Evolutionary conservation across 805 yeast species (phyloP), one percentile per base, ranked within the genome.

Genomic region (Candida wancherniae): DNA sequence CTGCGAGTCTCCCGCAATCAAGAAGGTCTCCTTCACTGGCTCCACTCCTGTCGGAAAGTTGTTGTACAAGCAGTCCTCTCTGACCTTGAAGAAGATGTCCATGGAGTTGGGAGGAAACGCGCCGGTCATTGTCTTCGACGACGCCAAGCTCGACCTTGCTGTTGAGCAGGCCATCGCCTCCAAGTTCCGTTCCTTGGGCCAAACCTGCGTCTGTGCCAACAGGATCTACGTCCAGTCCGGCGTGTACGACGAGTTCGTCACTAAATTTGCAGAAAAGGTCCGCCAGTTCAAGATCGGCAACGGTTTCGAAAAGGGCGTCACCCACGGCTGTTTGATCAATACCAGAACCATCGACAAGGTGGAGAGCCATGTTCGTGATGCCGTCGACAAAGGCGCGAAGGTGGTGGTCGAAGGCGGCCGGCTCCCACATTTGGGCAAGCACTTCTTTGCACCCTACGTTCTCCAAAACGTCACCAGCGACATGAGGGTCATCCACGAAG

Each of bases 91-190:
- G 63, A 83, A 81, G 53, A 58, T 79, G 29, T 75, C 85, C 3
- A 64, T 83, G 51, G 90, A 82, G 57, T 67, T 82, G 24, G 90
- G 92, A 20, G 92, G 92, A 18, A 83, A 83, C 55, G 86, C 90
- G 11, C 88, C 92, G 4, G 74, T 81, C 44, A 71, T 82, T 34
- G 78, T 82, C 3, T 82, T 82, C 53, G 77, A 78, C 32, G 88
- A 81, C 50, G 86, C 85, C 8, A 75, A 80, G 39, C 44, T 82
- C 13, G 80, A 75, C 36, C 58, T 62, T 24, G 90, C 90, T 0
- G 75, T 81, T 10, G 69, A 67, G n/a, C 84, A 77, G 23, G 73
- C 84, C 3, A 53, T 81, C 36, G 75, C 71, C 6, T 71, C 78
- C 40, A 84, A 83, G 55, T 78, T 81, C 59, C 70, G 92, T 52